phyloP scores from a whole-genome alignment of 805 yeast genomes.

The Yarrowia sp. region DNA sequence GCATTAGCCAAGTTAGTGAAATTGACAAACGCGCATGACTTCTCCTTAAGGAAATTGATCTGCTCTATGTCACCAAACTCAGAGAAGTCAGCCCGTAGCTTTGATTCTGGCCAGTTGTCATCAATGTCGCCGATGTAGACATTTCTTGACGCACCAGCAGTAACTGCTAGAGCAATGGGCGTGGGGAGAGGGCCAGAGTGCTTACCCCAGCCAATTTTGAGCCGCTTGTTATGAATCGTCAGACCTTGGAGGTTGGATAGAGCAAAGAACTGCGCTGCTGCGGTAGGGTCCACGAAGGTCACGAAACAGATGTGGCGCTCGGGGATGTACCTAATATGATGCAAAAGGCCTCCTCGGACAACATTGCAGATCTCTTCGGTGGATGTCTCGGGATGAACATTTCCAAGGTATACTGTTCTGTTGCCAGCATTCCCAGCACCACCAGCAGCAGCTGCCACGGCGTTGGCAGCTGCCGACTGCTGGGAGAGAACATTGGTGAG shows the following conservation, averaged over 20 bases:
- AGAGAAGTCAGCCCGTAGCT: conserved; percentile 67
- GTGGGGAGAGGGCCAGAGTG: conserved; percentile 90
- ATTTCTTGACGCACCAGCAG: conserved; percentile 91
- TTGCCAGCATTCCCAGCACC: conserved; percentile 91
- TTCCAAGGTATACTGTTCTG: conserved; percentile 88
- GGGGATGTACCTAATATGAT: conserved; percentile 70
- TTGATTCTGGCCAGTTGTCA: conserved; percentile 46
- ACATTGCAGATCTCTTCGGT: conserved; percentile 94
- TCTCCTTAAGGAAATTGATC: conserved; percentile 78
- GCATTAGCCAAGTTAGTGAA: conserved; percentile 90
- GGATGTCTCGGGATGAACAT: conserved; percentile 80
- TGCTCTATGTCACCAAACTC: conserved; percentile 94
- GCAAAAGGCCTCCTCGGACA: conserved; percentile 90
- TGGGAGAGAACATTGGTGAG: conserved; percentile 58
- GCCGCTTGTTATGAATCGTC: conserved; percentile 76
- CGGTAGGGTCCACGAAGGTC: conserved; percentile 92
- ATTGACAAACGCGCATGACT: conserved; percentile 86
- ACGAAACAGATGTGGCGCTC: conserved; percentile 92
- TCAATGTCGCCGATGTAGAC: conserved; percentile 78
- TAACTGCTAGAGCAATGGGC: conserved; percentile 82
- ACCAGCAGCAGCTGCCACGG: conserved; percentile 91
- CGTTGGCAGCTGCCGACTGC: conserved; percentile 97
- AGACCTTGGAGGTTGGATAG: conserved; percentile 88
- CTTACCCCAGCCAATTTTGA: conserved; percentile 97
- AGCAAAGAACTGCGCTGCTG: conserved; percentile 96